Percentiles rank a stretch among this genome's conserved stretches.
Conservation (phyloP, 768 basidiomycete species). For the Sporobolomyces pararoseus region DNA sequence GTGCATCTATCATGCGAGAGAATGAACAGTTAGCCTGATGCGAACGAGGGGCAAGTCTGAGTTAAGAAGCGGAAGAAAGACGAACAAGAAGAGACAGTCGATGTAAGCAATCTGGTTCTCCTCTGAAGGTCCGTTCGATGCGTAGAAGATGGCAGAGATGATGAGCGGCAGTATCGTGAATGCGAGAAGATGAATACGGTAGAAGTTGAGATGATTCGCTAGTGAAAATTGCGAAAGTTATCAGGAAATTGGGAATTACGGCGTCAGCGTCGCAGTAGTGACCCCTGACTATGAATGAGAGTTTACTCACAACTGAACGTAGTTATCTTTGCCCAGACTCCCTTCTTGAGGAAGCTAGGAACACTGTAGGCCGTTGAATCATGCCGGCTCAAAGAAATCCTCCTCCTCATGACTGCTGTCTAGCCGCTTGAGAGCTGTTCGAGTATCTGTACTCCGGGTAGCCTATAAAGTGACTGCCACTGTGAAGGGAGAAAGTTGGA, state of each 20-base stretch:
- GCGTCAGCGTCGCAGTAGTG: background rate
- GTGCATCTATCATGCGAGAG: background rate
- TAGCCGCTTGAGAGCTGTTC: background rate
- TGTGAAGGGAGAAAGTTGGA: too few relatives aligned
- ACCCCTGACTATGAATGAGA: background rate
- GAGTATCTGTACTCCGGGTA: too few relatives aligned
- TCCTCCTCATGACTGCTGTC: background rate
- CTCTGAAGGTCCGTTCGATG: constrained; percentile 61
- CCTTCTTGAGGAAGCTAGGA: constrained; percentile 18
- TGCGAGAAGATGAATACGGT: constrained; percentile 52
- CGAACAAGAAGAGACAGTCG: constrained; percentile 71
- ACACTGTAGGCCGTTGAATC: constrained; percentile 21
- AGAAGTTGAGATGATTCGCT: constrained; percentile 59
- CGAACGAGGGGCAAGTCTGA: background rate
- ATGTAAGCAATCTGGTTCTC: constrained; percentile 65
- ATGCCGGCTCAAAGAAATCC: constrained; percentile 25
- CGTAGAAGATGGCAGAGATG: constrained; percentile 77
- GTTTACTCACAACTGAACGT: constrained; percentile 60
- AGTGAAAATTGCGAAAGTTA: background rate
- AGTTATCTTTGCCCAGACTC: constrained; percentile 7
- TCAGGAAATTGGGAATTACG: too few relatives aligned
- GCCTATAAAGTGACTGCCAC: too few relatives aligned
- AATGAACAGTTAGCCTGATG: background rate
- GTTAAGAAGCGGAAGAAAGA: constrained; percentile 43
- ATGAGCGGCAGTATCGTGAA: constrained; percentile 70